phyloP scores from a whole-genome alignment of 1,284 basidiomycete genomes.

The Cutaneotrichosporon sp. region DNA sequence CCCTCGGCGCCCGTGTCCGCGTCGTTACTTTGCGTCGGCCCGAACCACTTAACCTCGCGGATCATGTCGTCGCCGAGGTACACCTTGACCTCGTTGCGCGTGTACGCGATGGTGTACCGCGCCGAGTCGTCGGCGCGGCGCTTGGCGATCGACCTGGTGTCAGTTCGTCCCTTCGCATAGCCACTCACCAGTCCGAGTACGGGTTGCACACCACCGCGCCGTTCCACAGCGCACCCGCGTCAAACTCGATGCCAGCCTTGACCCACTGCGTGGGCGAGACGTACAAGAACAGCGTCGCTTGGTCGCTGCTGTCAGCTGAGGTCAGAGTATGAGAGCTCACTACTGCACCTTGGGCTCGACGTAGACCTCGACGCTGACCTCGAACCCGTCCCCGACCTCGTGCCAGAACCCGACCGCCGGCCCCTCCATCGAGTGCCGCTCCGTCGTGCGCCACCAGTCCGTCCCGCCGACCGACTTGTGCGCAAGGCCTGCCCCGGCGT shows the following conservation, averaged over 20 bases:
- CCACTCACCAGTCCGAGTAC: constrained; percentile 40
- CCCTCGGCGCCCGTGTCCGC: constrained; percentile 8
- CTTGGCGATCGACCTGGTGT: constrained; percentile 23
- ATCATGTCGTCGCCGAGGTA: constrained; percentile 39
- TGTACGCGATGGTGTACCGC: constrained; percentile 29
- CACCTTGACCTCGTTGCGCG: constrained; percentile 18
- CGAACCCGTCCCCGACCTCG: constrained; percentile 24
- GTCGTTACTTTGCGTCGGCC: constrained; percentile 6
- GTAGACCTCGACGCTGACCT: constrained; percentile 30
- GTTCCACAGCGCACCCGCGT: constrained; percentile 32
- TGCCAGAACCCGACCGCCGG: constrained; percentile 27
- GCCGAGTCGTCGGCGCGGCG: constrained; percentile 13
- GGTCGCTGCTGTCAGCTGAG: constrained; percentile 32
- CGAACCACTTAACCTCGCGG: constrained; percentile 37
- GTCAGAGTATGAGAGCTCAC: constrained; percentile 23
- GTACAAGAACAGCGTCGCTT: constrained; percentile 34
- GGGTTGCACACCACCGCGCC: constrained; percentile 34
- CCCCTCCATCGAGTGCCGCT: constrained; percentile 26
- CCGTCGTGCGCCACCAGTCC: constrained; percentile 39
- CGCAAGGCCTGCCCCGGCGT: constrained; percentile 11
- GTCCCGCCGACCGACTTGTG: constrained; percentile 21
- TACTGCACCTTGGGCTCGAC: constrained; percentile 23
- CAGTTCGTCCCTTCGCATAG: neutral
- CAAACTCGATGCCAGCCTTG: constrained; percentile 38
- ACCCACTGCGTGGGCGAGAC: constrained; percentile 32